Conservation (phyloP, 2,329 filamentous ascomycete species). For the Fusarium armeniacum region DNA sequence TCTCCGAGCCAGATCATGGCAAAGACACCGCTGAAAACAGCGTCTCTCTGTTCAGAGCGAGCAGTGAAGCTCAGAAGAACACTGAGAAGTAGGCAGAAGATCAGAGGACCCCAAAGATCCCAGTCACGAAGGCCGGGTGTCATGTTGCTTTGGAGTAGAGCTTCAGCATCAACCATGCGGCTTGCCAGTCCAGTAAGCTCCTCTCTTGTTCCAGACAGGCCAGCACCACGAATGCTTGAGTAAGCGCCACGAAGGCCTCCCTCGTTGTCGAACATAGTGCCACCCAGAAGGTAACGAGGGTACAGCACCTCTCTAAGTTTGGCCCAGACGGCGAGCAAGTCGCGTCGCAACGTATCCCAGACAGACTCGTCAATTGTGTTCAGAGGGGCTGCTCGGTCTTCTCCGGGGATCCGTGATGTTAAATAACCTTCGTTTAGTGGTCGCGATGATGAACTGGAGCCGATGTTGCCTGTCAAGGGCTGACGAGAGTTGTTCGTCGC, state of each 20-base stretch:
- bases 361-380: conserved; percentile 98
- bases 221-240: conserved; percentile 71
- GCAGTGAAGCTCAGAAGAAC: conserved; percentile 89
- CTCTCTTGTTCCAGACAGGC: conserved; percentile 71
- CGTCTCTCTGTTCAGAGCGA: conserved; percentile 81
- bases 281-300: conserved; percentile 89
- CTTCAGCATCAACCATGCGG: conserved; percentile 74
- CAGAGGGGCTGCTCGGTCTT: conserved; percentile 88
- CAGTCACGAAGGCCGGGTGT: conserved; percentile 92
- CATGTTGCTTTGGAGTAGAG: conserved; percentile 78
- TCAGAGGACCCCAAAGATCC: conserved; percentile 97
- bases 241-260: conserved; percentile 72
- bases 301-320: conserved; percentile 98
- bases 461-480: conserved; percentile 87
- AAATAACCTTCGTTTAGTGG: conserved; percentile 82
- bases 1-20: conserved; percentile 97
- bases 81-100: conserved; percentile 92
- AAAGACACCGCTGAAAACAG: conserved; percentile 96
- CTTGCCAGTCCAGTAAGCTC: conserved; percentile 73
- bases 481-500: conserved; percentile 77
- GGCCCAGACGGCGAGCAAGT: conserved; percentile 93
- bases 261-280: conserved; percentile 72
- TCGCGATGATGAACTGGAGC: conserved; percentile 68
- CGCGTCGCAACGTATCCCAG: conserved; percentile 95
- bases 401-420: conserved; percentile 89